Evolutionary conservation across 148 eudicot genomes (phyloP), one percentile per base, ranked within the genome.

Genomic region (Selenicereus undatus): DNA sequence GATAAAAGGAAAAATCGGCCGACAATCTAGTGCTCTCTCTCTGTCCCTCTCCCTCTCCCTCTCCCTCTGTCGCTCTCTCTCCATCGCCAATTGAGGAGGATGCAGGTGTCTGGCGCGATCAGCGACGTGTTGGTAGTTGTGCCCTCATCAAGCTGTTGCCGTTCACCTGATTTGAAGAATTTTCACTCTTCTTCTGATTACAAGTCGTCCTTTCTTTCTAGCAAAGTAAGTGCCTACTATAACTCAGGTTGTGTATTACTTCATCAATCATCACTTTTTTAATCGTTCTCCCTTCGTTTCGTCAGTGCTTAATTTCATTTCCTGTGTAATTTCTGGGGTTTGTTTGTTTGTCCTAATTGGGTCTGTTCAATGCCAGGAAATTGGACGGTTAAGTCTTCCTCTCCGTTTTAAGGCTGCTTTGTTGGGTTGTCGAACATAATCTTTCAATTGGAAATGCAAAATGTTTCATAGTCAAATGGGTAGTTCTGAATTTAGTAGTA

Each of bases 21-120:
- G 54, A 81, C 4, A 18, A 29, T 66, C 66, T 50, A 26, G 18
- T 2, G n/a, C 71, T 27, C 35, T 80, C 27, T 29, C 20, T 68
- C 48, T 66, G 36, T 70, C 18, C 7, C 2, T 32, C 66, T 32
- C 32, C 2, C 32, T 32, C 2, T 32, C 66, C 2, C 32, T 32
- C 32, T 32, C 32, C 2, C 32, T 32, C 32, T 32, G 32, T 32
- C 22, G 45, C 39, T 75, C 26, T 68, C 48, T 50, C 51, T 70
- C 18, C 12, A 10, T 32, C 66, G 43, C 30, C 45, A 18, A 18
- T 30, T 12, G n/a, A 20, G 32, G 17, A 82, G 22, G 81, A 91
- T 91, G 92, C 86, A 80, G 78, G 85, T 88, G 21, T 81, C 86
- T 39, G 94, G 91, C 22, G 85, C 79, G 5, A 82, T 89, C 13